phyloP scores from a whole-genome alignment of 2,329 filamentous ascomycete species.

The Sclerotinia spermophila region DNA sequence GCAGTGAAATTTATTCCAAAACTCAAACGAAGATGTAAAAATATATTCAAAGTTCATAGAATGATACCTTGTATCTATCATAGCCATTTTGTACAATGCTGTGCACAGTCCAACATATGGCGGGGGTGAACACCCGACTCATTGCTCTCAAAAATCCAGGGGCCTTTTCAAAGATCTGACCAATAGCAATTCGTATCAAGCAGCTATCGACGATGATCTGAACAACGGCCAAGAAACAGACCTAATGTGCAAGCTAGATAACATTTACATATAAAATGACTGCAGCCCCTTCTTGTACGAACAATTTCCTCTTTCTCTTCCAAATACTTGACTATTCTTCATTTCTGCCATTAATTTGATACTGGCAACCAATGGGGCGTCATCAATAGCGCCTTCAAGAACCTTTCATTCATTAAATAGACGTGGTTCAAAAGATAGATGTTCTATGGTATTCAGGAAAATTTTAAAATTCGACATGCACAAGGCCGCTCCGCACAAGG shows the following conservation, averaged over 20 bases:
- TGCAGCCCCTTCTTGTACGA: not conserved
- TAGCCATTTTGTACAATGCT: too few species aligned
- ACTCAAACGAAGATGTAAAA: not conserved
- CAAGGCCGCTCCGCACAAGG: too few species aligned
- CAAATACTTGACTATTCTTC: not conserved
- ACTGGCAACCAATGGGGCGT: too few species aligned
- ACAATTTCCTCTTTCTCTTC: not conserved
- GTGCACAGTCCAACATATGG: too few species aligned
- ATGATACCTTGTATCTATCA: not conserved
- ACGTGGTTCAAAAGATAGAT: not conserved
- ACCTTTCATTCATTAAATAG: not conserved
- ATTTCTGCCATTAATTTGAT: not conserved
- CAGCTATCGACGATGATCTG: not conserved
- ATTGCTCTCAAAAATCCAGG: not conserved
- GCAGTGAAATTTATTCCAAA: not conserved
- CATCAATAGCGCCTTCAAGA: not conserved
- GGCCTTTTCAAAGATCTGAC: not conserved
- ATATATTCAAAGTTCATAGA: not conserved
- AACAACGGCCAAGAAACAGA: too few species aligned
- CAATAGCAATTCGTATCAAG: not conserved
- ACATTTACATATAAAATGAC: not conserved
- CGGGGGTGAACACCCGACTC: too few species aligned
- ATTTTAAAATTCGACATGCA: not conserved
- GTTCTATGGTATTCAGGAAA: not conserved
- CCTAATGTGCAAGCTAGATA: not conserved